Conservation (phyloP, 495 filamentous ascomycete species). For the Penicillium soppii region DNA sequence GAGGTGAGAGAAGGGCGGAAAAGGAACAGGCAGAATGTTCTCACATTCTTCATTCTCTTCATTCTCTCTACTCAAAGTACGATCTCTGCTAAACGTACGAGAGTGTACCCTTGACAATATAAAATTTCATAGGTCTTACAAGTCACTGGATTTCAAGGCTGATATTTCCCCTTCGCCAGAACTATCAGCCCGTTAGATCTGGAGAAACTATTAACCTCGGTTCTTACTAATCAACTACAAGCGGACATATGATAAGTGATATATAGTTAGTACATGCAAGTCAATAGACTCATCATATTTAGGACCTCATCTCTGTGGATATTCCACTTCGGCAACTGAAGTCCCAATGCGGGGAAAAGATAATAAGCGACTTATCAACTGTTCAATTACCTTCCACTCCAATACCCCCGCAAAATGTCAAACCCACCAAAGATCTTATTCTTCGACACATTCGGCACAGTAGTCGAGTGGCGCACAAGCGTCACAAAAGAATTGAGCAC, state of each 20-base stretch:
- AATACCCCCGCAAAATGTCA: constrained; percentile 24
- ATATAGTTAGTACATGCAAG: too few species aligned
- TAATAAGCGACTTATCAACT: background rate
- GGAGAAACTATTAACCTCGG: background rate
- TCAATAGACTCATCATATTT: background rate
- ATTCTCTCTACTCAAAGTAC: background rate
- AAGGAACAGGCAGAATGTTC: background rate
- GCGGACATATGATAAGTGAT: background rate
- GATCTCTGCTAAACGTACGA: too few species aligned
- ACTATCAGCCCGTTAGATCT: background rate
- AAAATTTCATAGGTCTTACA: too few species aligned
- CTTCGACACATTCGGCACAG: constrained; percentile 74
- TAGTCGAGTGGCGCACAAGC: constrained; percentile 68
- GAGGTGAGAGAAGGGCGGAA: background rate
- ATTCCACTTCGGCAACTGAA: background rate
- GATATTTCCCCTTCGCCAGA: background rate
- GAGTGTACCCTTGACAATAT: too few species aligned
- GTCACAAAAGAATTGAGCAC: constrained; percentile 52
- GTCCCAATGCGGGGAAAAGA: background rate
- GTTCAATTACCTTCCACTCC: background rate
- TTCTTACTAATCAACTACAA: background rate
- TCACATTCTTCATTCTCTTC: background rate
- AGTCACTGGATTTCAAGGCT: background rate
- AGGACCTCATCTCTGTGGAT: background rate
- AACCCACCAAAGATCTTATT: constrained; percentile 48